phyloP scores from a whole-genome alignment of 495 filamentous ascomycete genomes.

The Aspergillus funiculosus region DNA sequence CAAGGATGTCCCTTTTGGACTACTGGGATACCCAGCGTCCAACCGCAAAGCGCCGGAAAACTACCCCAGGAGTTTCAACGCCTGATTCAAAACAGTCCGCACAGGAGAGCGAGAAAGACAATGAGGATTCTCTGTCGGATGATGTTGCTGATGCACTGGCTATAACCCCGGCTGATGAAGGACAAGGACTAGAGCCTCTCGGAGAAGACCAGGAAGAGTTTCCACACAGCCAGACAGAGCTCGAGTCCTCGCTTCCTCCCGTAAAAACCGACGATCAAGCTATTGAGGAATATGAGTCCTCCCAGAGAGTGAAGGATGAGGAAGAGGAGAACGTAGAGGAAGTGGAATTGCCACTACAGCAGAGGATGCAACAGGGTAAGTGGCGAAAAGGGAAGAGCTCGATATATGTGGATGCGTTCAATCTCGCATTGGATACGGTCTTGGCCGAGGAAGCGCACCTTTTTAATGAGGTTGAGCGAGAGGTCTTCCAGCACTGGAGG shows the following conservation, averaged over 20 bases:
- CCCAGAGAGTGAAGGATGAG: constrained; percentile 30
- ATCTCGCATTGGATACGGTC: constrained; percentile 85
- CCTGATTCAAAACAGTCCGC: neutral
- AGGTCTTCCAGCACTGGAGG: constrained; percentile 73
- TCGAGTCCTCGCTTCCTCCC: constrained; percentile 69
- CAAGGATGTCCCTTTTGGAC: constrained; percentile 40
- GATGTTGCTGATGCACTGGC: constrained; percentile 2
- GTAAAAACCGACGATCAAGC: constrained; percentile 63
- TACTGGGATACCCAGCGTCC: constrained; percentile 39
- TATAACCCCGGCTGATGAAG: constrained; percentile 21
- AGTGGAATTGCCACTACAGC: constrained; percentile 33
- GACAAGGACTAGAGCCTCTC: too few species aligned
- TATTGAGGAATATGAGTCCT: constrained; percentile 73
- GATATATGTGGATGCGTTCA: constrained; percentile 97
- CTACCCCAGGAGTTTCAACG: neutral
- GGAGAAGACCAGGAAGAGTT: constrained; percentile 34
- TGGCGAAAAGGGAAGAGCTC: constrained; percentile 68
- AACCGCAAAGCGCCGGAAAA: constrained; percentile 33
- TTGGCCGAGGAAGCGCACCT: constrained; percentile 83
- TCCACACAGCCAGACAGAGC: constrained; percentile 51
- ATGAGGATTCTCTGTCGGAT: neutral
- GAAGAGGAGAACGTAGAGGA: constrained; percentile 31
- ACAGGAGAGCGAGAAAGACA: neutral
- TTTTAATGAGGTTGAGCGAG: constrained; percentile 73
- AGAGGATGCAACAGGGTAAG: constrained; percentile 47